Evolutionary conservation across 2,329 filamentous ascomycete species (phyloP).

Genomic region (Trichoderma oligosporum): DNA sequence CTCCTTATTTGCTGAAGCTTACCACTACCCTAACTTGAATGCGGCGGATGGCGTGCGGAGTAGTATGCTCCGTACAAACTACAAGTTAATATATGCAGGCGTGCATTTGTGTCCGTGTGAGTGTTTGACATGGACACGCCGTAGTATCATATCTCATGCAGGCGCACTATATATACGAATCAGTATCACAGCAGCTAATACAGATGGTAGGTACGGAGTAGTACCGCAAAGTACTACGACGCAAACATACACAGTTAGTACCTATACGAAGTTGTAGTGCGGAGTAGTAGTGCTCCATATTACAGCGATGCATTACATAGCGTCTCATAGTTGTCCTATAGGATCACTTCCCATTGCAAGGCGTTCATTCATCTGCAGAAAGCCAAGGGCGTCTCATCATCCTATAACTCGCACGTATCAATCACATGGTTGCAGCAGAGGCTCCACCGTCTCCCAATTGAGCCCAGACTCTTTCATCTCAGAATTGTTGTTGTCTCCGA

Average conservation of each 20-base stretch:
- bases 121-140: constrained; percentile 14
- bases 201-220: no score
- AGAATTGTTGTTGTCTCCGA: constrained; percentile 36
- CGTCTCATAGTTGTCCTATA: constrained; percentile 1
- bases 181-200: background rate
- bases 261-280: background rate
- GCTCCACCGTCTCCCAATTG: constrained; percentile 31
- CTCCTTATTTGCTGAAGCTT: constrained; percentile 5
- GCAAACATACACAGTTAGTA: no score
- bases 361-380: constrained; percentile 1
- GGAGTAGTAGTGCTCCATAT: background rate
- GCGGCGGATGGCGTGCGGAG: constrained; percentile 9
- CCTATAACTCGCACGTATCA: constrained; percentile 1
- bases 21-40: constrained; percentile 1
- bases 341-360: constrained; percentile 2
- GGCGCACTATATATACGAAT: background rate
- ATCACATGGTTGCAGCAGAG: constrained; percentile 26
- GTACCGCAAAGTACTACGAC: background rate
- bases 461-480: constrained; percentile 32
- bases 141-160: constrained; percentile 17
- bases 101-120: constrained; percentile 14
- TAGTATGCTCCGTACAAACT: no score
- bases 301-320: constrained; percentile 1
- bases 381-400: background rate
- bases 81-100: constrained; percentile 11